Percentiles rank a stretch among this genome's conserved stretches.
Evolutionary conservation across 2,329 filamentous ascomycete species (phyloP).

Genomic region (Aureobasidium sp.): DNA sequence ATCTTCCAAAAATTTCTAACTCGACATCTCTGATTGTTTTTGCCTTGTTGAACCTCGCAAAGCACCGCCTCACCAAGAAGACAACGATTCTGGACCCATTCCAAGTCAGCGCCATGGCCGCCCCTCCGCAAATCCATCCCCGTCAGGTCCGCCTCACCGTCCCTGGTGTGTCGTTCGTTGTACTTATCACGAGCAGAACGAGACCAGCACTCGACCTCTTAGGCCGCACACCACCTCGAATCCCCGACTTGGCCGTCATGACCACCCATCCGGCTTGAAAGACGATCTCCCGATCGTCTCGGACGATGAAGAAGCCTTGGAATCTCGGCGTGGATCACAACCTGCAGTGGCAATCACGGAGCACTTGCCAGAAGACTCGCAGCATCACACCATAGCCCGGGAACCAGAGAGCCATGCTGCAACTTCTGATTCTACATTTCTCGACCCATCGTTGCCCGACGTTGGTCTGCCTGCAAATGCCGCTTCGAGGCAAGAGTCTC

Average conservation of each 20-base stretch:
- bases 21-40: background rate
- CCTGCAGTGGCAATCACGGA: background rate
- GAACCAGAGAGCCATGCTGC: background rate
- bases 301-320: background rate
- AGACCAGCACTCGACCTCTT: background rate
- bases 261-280: background rate
- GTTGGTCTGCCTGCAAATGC: background rate
- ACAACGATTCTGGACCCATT: background rate
- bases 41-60: background rate
- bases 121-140: background rate
- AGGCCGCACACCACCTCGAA: too few relatives aligned
- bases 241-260: too few relatives aligned
- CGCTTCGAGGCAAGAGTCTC: background rate
- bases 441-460: background rate
- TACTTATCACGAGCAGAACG: background rate
- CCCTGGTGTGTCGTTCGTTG: too few relatives aligned
- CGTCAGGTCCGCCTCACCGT: too few relatives aligned
- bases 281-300: background rate
- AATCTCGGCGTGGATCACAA: background rate
- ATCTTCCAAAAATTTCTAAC: background rate
- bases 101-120: background rate
- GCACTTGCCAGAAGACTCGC: background rate
- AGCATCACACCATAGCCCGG: background rate
- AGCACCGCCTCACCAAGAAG: background rate
- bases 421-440: background rate